Base-by-base conservation (phyloP, 768 basidiomycete genomes). In the Lentinula lateritia region DNA sequence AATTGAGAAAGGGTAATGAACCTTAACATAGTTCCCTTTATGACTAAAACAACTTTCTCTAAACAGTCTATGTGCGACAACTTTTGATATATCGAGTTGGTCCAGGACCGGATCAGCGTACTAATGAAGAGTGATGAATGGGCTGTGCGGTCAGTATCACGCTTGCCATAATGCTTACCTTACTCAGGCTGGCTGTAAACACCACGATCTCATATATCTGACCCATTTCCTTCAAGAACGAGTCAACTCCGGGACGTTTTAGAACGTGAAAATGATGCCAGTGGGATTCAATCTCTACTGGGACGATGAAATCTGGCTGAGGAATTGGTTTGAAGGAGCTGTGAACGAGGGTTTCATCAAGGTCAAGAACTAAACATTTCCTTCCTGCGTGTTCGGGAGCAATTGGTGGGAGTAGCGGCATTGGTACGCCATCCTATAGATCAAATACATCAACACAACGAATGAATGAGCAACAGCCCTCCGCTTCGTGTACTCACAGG, bases 231-330 rank as follows among this genome's bases (percentile, higher is more conserved):
- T 92, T 92, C 71, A 99, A 77, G 74, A 98, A 99, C 70, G 87
- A 88, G 72, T 99, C 97, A 15, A 99, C 97, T 10, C 97, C 97
- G 12, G 97, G 97, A 54, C 97, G 89, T 75, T 98, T 98, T 75
- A 98, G 92, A 54, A 98, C 97, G 75, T 98, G 97, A 65, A 98
- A 95, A 69, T 99, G 97, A 73, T 99, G 97, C 84, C 90, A 92
- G 70, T 98, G 92, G 65, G 92, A 95, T 71, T 99, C 97, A 64
- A 99, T 99, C 75, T 98, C 97, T 20, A 99, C 97, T 5, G 97
- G 97, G 4, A 99, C 96, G 64, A 98, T 93, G 74, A 93, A 99
- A 77, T 99, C 97, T 39, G 96, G 94, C 68, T 93, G 90, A 65
- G 83, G 83, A 67, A 98, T 93, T 58, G 95, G 91, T 94, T 97